Base-by-base conservation (phyloP, 768 basidiomycete species). In the Lactifluus volemus region DNA sequence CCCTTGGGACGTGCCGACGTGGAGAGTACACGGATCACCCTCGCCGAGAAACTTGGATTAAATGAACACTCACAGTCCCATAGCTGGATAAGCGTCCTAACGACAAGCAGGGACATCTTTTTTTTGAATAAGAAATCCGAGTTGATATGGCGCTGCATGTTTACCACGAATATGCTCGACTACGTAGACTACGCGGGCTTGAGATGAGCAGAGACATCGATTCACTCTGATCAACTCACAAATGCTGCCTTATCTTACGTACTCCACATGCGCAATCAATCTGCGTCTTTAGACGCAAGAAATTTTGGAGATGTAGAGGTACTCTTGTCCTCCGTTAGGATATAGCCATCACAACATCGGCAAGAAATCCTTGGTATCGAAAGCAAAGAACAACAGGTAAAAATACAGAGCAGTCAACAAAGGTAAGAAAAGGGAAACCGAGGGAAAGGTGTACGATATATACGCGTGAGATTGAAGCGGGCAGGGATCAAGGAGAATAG, bases 301-400 rank as follows among this genome's bases (percentile, higher is more conserved):
- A 30, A 19, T 32, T 36, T 9, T 30, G 9, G 5, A 10, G 38
- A 47, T 53, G 10, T 36, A 12, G 42, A 48, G 44, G 44, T 51
- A 53, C 49, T 34, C 32, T 61, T 58, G 55, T 58, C 55, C 55
- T 45, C 25, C 55, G 60, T 62, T 53, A 32, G 39, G 50, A 53
- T 53, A 48, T 52, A 51, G n/a, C 57, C 30, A 53, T 58, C 55
- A 62, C 61, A 58, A 62, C 51, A 62, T 58, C 55, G 56, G 61
- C 56, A 58, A 36, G 44, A 39, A 47, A 55, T 48, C 55, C 55
- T 56, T 61, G 61, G 62, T 66, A 60, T 66, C 59, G 61, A 63
- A 55, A 66, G 65, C 58, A 64, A 50, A 55, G 54, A 59, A 66
- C 63, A 64, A 66, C 48, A 56, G 2, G 63, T 66, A 64, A 29